phyloP scores from a whole-genome alignment of 2,329 filamentous ascomycete species.

The Basipetospora chlamydospora region DNA sequence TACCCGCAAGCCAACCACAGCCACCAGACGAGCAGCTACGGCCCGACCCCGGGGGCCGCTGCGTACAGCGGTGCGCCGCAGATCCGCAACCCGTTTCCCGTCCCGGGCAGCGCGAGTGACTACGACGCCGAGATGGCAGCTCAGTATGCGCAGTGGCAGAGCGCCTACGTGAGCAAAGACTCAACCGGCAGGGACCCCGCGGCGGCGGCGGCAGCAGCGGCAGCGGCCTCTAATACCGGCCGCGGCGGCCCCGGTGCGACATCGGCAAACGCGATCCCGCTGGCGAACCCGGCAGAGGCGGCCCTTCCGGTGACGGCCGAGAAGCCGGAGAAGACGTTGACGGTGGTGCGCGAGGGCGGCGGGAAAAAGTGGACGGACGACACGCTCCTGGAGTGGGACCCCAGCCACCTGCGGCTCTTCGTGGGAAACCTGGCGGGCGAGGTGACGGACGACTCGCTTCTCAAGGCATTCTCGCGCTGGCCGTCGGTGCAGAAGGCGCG shows the following conservation, averaged over 20 bases:
- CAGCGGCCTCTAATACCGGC: slow-evolving; percentile 9
- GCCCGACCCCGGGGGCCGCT: slow-evolving; percentile 12
- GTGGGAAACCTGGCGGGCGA: slow-evolving; percentile 95
- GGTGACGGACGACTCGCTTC: slow-evolving; percentile 86
- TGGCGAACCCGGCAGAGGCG: slow-evolving; percentile 26
- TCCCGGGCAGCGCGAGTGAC: slow-evolving; percentile 34
- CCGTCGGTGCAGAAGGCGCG: slow-evolving; percentile 80
- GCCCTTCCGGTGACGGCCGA: slow-evolving; percentile 14
- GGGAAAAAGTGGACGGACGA: slow-evolving; percentile 88
- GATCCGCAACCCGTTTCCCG: slow-evolving; percentile 70
- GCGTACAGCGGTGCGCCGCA: slow-evolving; percentile 30
- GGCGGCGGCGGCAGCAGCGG: slow-evolving; percentile 18
- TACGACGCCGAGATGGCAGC: slow-evolving; percentile 73
- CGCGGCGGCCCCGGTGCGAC: slow-evolving; percentile 16
- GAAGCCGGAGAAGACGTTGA: slow-evolving; percentile 55
- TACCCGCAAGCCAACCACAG: slow-evolving; percentile 18
- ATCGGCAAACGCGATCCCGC: slow-evolving; percentile 13
- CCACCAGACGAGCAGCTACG: slow-evolving; percentile 19
- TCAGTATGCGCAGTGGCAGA: slow-evolving; percentile 90
- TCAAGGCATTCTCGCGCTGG: slow-evolving; percentile 88
- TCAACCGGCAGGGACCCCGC: too few relatives aligned
- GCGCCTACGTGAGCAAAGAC: slow-evolving; percentile 61
- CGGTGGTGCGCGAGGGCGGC: slow-evolving; percentile 75
- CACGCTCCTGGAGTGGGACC: slow-evolving; percentile 87
- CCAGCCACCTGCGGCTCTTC: slow-evolving; percentile 83